Conservation (phyloP, 352 stramenopile species). For the Globisporangium nunn region DNA sequence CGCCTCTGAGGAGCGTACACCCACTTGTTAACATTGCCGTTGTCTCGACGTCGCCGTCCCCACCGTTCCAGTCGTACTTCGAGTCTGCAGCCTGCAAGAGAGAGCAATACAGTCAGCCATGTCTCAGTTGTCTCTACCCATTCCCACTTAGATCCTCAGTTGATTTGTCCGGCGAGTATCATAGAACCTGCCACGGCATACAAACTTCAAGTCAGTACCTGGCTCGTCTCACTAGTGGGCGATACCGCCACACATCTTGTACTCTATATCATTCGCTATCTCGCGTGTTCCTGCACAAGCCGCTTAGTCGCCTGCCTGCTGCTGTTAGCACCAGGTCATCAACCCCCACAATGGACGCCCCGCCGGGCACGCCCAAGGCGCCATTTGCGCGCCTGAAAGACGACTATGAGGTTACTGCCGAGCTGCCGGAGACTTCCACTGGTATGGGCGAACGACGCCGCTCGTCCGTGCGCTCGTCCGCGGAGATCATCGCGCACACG, state of each 20-base stretch:
- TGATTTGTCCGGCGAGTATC: too few relatives aligned
- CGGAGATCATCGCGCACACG: conserved; percentile 45
- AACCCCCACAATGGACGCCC: conserved; percentile 13
- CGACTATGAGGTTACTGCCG: conserved; percentile 3
- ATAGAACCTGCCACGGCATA: not conserved
- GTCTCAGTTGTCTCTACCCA: too few relatives aligned
- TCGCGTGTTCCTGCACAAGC: not conserved
- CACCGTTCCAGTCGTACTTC: too few relatives aligned
- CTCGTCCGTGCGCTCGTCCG: conserved; percentile 39
- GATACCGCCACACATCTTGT: not conserved
- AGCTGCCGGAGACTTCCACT: not conserved
- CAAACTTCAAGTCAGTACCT: not conserved
- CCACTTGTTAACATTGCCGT: too few relatives aligned
- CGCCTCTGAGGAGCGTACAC: too few relatives aligned
- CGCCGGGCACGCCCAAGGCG: conserved; percentile 20
- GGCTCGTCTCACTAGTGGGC: not conserved
- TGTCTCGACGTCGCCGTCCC: too few relatives aligned
- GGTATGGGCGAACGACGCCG: conserved; percentile 14
- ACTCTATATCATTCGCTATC: not conserved
- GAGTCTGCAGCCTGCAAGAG: too few relatives aligned
- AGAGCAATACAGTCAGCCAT: too few relatives aligned
- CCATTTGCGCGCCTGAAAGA: conserved; percentile 34
- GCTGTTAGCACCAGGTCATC: too few relatives aligned
- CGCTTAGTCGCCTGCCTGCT: not conserved
- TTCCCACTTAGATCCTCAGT: too few relatives aligned